Conservation (phyloP, 2,329 filamentous ascomycete genomes). For the Penicillium sp. region DNA sequence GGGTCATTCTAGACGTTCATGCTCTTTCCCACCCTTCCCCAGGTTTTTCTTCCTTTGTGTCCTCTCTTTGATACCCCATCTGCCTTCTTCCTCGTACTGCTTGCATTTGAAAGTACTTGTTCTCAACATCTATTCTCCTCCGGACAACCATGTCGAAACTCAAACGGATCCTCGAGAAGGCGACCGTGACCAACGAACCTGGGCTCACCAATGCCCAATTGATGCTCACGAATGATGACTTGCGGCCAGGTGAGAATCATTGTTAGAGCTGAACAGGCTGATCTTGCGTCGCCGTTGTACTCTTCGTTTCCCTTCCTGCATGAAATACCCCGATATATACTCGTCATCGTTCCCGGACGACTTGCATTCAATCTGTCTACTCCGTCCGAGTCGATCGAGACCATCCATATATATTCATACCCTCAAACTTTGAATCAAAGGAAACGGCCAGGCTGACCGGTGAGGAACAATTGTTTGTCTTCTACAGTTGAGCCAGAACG, state of each 20-base stretch:
- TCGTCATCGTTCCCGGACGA: neutral
- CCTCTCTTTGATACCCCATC: neutral
- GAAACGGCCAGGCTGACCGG: constrained; percentile 13
- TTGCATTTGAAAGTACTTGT: neutral
- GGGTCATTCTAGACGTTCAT: constrained; percentile 2
- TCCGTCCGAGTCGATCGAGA: neutral
- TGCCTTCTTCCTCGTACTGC: neutral
- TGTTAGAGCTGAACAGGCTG: constrained; percentile 2
- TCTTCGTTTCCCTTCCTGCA: constrained; percentile 1
- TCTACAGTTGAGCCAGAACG: constrained; percentile 73
- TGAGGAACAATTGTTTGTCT: constrained; percentile 13
- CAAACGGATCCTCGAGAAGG: constrained; percentile 52
- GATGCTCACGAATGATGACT: constrained; percentile 84
- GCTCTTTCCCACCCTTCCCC: neutral
- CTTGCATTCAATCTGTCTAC: neutral
- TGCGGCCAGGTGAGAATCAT: constrained; percentile 63
- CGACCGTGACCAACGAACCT: constrained; percentile 75
- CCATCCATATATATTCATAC: neutral
- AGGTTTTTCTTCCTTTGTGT: neutral
- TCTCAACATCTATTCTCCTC: neutral
- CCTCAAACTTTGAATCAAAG: neutral
- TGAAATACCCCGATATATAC: constrained; percentile 1
- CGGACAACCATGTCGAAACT: constrained; percentile 31
- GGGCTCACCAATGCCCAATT: constrained; percentile 78
- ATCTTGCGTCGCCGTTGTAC: neutral